Evolutionary conservation across 2,329 filamentous ascomycete species (phyloP).

Genomic region (Ascochyta fabae): DNA sequence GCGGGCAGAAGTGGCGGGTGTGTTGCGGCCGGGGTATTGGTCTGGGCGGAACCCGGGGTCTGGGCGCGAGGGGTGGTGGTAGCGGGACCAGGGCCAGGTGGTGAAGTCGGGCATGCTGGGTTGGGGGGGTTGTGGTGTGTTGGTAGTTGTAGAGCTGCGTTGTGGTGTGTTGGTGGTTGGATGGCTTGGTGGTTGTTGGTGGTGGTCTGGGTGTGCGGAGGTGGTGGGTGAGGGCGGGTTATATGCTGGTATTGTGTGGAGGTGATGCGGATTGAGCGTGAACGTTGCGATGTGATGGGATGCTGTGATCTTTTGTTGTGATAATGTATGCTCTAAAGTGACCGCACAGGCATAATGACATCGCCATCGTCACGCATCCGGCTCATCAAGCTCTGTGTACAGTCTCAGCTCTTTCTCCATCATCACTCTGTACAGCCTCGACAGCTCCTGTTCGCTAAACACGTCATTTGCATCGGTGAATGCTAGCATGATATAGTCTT

Average conservation of each 20-base stretch:
- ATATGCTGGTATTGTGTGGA: background rate
- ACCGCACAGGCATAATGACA: background rate
- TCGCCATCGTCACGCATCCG: background rate
- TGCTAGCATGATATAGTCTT: slow-evolving; percentile 64
- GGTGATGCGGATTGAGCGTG: background rate
- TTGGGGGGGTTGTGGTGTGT: background rate
- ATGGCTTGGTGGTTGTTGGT: background rate
- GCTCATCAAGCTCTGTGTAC: slow-evolving; percentile 59
- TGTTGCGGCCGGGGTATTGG: background rate
- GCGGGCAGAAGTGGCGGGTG: background rate
- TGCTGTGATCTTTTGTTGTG: background rate
- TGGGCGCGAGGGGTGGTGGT: background rate
- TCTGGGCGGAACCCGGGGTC: background rate
- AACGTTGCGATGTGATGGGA: background rate
- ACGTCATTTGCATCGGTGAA: slow-evolving; percentile 52
- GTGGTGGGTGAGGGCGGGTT: background rate
- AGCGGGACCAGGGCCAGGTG: background rate
- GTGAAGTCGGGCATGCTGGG: background rate
- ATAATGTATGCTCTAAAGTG: background rate
- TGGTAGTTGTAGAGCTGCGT: too few species aligned
- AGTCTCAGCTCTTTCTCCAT: slow-evolving; percentile 68
- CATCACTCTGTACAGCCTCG: slow-evolving; percentile 62
- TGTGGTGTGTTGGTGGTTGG: background rate
- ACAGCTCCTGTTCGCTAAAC: slow-evolving; percentile 57
- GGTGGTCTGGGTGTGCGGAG: background rate